Percentiles rank a stretch among this genome's conserved stretches.
These are phyloP conservation scores for Musa balbisiana DNA, from an alignment of 202 grass and related monocot species.

Conservation along the genomic window DNA sequence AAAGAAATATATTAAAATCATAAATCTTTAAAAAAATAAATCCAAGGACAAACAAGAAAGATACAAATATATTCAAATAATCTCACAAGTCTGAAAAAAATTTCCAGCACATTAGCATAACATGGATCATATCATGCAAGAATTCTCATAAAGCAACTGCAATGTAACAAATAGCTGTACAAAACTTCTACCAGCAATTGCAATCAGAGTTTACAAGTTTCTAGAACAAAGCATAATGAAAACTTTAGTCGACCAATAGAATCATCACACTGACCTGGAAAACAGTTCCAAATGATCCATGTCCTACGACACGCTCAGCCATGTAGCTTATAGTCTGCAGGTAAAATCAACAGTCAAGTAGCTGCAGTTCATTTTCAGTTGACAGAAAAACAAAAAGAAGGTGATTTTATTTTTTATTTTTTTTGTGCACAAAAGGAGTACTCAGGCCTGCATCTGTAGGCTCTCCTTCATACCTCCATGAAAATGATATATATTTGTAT, in stretches of 20 bases:
- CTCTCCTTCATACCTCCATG: neutral
- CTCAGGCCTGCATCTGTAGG: too few species aligned
- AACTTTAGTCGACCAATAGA: neutral
- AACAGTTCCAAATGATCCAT: constrained; percentile 4
- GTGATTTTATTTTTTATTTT: too few species aligned
- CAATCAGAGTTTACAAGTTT: neutral
- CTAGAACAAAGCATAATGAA: neutral
- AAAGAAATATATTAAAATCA: too few species aligned
- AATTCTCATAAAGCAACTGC: too few species aligned
- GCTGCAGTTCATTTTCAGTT: neutral
- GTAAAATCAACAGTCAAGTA: neutral
- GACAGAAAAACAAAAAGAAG: neutral
- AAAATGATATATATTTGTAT: neutral
- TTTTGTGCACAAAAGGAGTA: neutral
- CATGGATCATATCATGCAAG: too few species aligned
- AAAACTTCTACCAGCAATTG: too few species aligned
- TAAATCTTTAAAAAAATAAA: too few species aligned
- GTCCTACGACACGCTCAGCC: neutral
- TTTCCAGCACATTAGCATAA: too few species aligned
- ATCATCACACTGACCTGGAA: neutral
- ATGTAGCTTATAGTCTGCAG: neutral
- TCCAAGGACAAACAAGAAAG: too few species aligned
- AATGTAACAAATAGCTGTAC: too few species aligned
- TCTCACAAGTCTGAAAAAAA: too few species aligned
- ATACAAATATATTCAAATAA: too few species aligned